Percentiles rank a stretch among this genome's conserved stretches.
These are phyloP conservation scores for Flagelloscypha sp. DNA, from an alignment of 768 basidiomycete genomes.

Conservation along the genomic window DNA sequence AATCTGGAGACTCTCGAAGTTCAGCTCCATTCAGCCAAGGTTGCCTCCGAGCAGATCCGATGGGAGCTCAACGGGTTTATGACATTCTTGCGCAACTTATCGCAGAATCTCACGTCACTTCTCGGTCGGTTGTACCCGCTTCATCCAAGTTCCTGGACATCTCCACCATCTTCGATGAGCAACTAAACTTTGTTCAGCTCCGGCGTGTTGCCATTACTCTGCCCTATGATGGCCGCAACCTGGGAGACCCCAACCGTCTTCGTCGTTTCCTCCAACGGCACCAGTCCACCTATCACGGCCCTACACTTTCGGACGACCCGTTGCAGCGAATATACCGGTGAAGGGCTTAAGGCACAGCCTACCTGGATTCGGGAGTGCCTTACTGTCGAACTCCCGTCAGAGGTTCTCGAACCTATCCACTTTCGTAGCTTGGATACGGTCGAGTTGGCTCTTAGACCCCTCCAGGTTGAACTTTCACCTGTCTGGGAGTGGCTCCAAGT, in stretches of 20 bases:
- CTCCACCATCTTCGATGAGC: slow-evolving; percentile 25
- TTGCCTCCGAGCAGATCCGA: slow-evolving; percentile 21
- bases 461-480: slow-evolving; percentile 22
- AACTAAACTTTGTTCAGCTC: slow-evolving; percentile 32
- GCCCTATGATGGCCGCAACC: slow-evolving; percentile 36
- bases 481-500: slow-evolving; percentile 22
- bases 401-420: slow-evolving; percentile 22
- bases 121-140: slow-evolving; percentile 25
- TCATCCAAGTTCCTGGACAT: slow-evolving; percentile 33
- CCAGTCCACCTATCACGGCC: slow-evolving; percentile 24
- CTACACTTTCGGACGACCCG: slow-evolving; percentile 28
- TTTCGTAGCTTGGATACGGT: slow-evolving; percentile 25
- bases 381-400: too few species aligned
- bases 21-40: slow-evolving; percentile 24
- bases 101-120: slow-evolving; percentile 28
- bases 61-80: slow-evolving; percentile 30
- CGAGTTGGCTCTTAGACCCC: slow-evolving; percentile 30
- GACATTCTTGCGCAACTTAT: slow-evolving; percentile 38
- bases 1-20: slow-evolving; percentile 28
- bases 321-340: slow-evolving; percentile 13
- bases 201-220: slow-evolving; percentile 31
- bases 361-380: slow-evolving; percentile 35
- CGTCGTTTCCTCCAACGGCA: slow-evolving; percentile 29
- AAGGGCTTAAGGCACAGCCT: slow-evolving; percentile 12
- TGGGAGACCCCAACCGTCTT: slow-evolving; percentile 26